These are phyloP conservation scores for Yamadazyma songkhlaensis DNA, from an alignment of 1,139 yeast species.

Conservation along the genomic window DNA sequence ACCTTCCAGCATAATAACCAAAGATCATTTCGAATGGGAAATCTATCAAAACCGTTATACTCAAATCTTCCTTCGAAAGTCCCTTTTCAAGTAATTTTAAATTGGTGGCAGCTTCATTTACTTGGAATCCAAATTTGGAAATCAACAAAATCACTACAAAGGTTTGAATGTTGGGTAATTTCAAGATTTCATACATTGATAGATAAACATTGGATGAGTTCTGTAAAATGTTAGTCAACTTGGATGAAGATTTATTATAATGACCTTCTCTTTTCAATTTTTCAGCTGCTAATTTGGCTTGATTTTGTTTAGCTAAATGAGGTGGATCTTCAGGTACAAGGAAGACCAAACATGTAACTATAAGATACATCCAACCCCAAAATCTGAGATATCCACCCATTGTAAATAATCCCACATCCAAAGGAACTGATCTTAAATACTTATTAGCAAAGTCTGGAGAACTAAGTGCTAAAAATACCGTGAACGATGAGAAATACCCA, in stretches of 20 bases:
- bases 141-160: conserved; percentile 72
- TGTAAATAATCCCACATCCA: conserved; percentile 63
- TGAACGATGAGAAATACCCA: conserved; percentile 89
- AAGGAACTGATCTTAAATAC: conserved; percentile 63
- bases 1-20: conserved; percentile 93
- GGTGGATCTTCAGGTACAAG: conserved; percentile 68
- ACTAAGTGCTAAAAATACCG: conserved; percentile 85
- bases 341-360: conserved; percentile 62
- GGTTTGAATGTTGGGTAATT: conserved; percentile 71
- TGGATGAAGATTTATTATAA: conserved; percentile 19
- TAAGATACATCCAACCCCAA: conserved; percentile 73
- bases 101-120: conserved; percentile 94
- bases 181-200: conserved; percentile 75
- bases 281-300: conserved; percentile 34
- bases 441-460: conserved; percentile 92
- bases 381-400: conserved; percentile 72
- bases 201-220: conserved; percentile 49
- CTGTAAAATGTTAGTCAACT: conserved; percentile 25
- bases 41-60: conserved; percentile 88
- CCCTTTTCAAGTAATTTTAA: conserved; percentile 91
- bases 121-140: conserved; percentile 91
- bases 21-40: conserved; percentile 94
- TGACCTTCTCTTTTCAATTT: conserved; percentile 22
- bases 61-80: conserved; percentile 86
- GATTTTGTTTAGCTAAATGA: conserved; percentile 42